Conservation (phyloP, 2,329 filamentous ascomycete genomes). For the Phoma sp. region DNA sequence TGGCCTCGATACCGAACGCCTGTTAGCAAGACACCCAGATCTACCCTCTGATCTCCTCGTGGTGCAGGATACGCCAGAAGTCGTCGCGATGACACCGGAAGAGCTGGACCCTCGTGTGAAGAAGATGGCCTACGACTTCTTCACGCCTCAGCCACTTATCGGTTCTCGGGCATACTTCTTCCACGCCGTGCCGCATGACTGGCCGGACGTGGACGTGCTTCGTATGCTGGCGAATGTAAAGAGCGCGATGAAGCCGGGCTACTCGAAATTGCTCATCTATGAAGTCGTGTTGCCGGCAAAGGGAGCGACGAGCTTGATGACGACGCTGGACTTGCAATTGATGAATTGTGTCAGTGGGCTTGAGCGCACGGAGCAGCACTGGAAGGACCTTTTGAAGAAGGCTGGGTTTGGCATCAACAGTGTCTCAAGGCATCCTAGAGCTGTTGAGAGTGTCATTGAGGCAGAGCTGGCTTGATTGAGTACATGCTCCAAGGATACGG, state of each 20-base stretch:
- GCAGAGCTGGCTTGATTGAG: slow-evolving; percentile 2
- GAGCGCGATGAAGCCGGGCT: slow-evolving; percentile 19
- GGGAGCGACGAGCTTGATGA: slow-evolving; percentile 17
- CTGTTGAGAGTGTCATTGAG: slow-evolving; percentile 16
- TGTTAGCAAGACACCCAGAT: slow-evolving; percentile 7
- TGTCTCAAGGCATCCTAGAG: slow-evolving; percentile 10
- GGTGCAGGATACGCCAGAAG: slow-evolving; percentile 14
- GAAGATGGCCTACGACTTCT: slow-evolving; percentile 33
- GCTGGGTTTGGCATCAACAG: slow-evolving; percentile 9
- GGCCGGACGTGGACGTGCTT: slow-evolving; percentile 34
- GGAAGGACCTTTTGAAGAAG: slow-evolving; percentile 1
- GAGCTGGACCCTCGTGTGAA: slow-evolving; percentile 3
- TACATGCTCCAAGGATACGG: neutral
- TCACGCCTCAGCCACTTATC: slow-evolving; percentile 33
- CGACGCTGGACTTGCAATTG: slow-evolving; percentile 10
- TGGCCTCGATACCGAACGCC: slow-evolving; percentile 7
- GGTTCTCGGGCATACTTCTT: slow-evolving; percentile 44
- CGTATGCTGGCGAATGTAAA: slow-evolving; percentile 19
- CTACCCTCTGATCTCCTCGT: slow-evolving; percentile 4
- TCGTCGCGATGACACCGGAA: slow-evolving; percentile 6
- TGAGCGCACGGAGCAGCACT: slow-evolving; percentile 17
- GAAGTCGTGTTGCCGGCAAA: slow-evolving; percentile 14
- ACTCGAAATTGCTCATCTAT: slow-evolving; percentile 16
- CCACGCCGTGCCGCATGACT: slow-evolving; percentile 49
- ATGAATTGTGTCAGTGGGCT: slow-evolving; percentile 17